These are phyloP conservation scores for Adenanthera pavonina DNA, from an alignment of 306 rosid species.

Conservation along the genomic window DNA sequence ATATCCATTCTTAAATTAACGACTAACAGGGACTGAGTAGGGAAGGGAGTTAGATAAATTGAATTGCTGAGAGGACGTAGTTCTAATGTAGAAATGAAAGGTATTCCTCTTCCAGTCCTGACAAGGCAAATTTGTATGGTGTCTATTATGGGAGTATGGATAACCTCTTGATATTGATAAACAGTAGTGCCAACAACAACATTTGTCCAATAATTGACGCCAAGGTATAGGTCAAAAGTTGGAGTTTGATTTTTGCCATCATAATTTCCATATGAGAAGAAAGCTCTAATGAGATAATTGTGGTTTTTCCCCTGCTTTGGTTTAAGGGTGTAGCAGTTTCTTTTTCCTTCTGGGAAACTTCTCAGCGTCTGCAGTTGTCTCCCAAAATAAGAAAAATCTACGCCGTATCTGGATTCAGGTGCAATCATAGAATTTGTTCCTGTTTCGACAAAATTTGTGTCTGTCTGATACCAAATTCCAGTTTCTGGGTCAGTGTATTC, in stretches of 20 bases:
- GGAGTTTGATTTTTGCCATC: neutral
- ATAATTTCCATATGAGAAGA: no score
- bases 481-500: neutral
- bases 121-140: constrained; percentile 45
- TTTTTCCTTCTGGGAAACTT: constrained; percentile 44
- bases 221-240: constrained; percentile 45
- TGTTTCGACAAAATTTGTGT: neutral
- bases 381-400: neutral
- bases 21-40: neutral
- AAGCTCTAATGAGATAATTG: neutral
- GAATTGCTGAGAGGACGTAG: constrained; percentile 37
- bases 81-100: constrained; percentile 50
- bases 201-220: constrained; percentile 45
- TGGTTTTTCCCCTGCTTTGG: constrained; percentile 36
- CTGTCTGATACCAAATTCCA: neutral
- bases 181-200: neutral
- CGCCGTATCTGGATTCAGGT: neutral
- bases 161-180: neutral
- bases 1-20: constrained; percentile 32
- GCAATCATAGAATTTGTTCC: no score
- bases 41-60: neutral
- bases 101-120: constrained; percentile 43
- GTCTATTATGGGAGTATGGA: constrained; percentile 38
- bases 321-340: constrained; percentile 50
- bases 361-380: neutral